A percentile compares a stretch with the other conserved stretches of the same genome.
phyloP scores from a whole-genome alignment of 106 monocot genomes.

The Allium fistulosum region DNA sequence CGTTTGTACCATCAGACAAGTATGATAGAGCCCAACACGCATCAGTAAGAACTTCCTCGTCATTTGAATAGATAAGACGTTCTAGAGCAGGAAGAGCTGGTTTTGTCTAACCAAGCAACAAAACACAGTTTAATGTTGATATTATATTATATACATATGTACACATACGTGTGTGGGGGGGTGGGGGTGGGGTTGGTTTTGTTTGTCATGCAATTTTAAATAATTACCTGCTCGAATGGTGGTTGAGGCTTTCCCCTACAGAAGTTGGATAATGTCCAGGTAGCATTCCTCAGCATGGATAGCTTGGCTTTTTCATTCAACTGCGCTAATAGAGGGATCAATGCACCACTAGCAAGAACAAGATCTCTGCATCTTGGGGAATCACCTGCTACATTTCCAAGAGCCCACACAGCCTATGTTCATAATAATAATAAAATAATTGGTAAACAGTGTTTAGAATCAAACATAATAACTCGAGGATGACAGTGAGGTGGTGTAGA shows the following conservation, averaged over 20 bases:
- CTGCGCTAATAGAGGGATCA: slow-evolving; percentile 34
- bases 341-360: slow-evolving; percentile 36
- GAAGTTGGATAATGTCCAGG: slow-evolving; percentile 49
- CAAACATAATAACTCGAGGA: background rate
- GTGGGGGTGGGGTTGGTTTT: too few relatives aligned
- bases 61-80: slow-evolving; percentile 27
- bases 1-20: slow-evolving; percentile 25
- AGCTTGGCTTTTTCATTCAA: slow-evolving; percentile 43
- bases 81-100: slow-evolving; percentile 23
- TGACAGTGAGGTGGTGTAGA: background rate
- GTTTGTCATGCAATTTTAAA: background rate
- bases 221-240: slow-evolving; percentile 30
- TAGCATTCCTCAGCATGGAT: slow-evolving; percentile 52
- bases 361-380: slow-evolving; percentile 44
- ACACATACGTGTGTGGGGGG: too few relatives aligned
- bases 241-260: slow-evolving; percentile 40
- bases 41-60: slow-evolving; percentile 33
- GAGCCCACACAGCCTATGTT: slow-evolving; percentile 38
- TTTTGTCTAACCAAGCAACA: slow-evolving; percentile 13
- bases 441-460: background rate
- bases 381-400: slow-evolving; percentile 55
- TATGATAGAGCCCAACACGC: slow-evolving; percentile 32
- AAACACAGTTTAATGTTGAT: background rate
- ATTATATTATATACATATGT: too few relatives aligned
- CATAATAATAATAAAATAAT: background rate